Evolutionary conservation across 108 stramenopile genomes (phyloP).

Genomic region (Nitzschia sp.): DNA sequence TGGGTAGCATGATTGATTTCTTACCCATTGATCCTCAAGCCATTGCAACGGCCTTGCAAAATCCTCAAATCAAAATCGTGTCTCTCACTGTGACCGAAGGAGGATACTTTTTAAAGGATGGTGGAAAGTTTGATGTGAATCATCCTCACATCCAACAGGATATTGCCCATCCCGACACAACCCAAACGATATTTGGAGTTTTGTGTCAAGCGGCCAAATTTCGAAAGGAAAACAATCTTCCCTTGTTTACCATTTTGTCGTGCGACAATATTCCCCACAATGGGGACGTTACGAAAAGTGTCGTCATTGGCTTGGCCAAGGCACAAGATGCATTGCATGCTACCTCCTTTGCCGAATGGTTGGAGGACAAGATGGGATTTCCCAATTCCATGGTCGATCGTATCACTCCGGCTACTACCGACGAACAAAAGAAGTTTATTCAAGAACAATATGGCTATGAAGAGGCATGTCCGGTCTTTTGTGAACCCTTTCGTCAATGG

Average conservation of each 20-base stretch:
- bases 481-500: conserved; percentile 59
- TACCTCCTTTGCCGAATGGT: no score
- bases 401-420: conserved; percentile 50
- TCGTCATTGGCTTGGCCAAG: conserved; percentile 9
- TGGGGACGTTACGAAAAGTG: conserved; percentile 27
- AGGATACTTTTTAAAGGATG: conserved; percentile 49
- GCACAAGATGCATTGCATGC: conserved; percentile 25
- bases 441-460: conserved; percentile 9
- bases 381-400: conserved; percentile 67
- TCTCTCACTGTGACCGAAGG: conserved; percentile 59
- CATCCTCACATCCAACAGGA: conserved; percentile 16
- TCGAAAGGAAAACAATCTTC: conserved; percentile 1
- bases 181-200: conserved; percentile 23
- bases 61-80: conserved; percentile 37
- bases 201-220: conserved; percentile 8
- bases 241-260: conserved; percentile 47
- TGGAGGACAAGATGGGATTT: conserved; percentile 47
- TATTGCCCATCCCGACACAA: conserved; percentile 9
- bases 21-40: neutral
- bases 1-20: conserved; percentile 13
- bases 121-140: conserved; percentile 41
- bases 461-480: conserved; percentile 48
- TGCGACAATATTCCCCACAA: conserved; percentile 65
- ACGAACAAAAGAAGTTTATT: conserved; percentile 19
- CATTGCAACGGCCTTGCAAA: neutral